Base-by-base conservation (phyloP, 2,329 filamentous ascomycete genomes). In the Colletotrichum melonis region DNA sequence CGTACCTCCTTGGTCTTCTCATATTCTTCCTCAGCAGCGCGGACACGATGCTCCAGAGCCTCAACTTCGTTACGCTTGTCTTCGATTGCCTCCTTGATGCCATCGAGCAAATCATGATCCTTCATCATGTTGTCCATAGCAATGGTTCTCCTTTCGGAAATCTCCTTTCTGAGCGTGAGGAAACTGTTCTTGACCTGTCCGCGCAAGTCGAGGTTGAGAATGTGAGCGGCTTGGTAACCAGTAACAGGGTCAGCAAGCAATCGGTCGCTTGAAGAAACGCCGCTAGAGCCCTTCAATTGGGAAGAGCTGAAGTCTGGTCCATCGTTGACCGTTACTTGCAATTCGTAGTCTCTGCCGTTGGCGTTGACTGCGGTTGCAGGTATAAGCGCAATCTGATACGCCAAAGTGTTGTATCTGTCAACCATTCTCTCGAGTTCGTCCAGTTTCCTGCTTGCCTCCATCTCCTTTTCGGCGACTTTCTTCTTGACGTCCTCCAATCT, bases 81-180 rank as follows among this genome's bases (percentile, higher is more conserved):
- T 80, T 98, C 95, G 82, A 99, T 97, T 19, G 95, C 95, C 84
- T 99, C 97, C 82, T 97, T 97, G 81, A 98, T 96, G 77, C 94
- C 94, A 81, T 98, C 95, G 11, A 99, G 90, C 75, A 97, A 88
- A 81, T 98, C 97, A 79, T 97, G 94, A 77, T 97, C 95, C 80
- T 97, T 96, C 89, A 98, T 94, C 87, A 98, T 97, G 65, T 92
- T 92, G 80, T 98, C 96, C 79, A 97, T 92, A 1, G 93, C 93
- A 5, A 90, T 86, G 74, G 93, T 95, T 64, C 96, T 90, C 67
- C 97, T 90, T 81, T 98, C 95, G n/a, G 94, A 94, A 76, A 99
- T 94, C 75, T 98, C 95, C 81, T 97, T 98, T 74, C 95, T 91
- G 22, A 99, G 88, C 42, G 88, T 84, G 56, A 95, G 85, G 77